A percentile compares a stretch with the other conserved stretches of the same genome.
phyloP scores from a whole-genome alignment of 1,139 yeast genomes.

The Arxiozyma heterogenica region DNA sequence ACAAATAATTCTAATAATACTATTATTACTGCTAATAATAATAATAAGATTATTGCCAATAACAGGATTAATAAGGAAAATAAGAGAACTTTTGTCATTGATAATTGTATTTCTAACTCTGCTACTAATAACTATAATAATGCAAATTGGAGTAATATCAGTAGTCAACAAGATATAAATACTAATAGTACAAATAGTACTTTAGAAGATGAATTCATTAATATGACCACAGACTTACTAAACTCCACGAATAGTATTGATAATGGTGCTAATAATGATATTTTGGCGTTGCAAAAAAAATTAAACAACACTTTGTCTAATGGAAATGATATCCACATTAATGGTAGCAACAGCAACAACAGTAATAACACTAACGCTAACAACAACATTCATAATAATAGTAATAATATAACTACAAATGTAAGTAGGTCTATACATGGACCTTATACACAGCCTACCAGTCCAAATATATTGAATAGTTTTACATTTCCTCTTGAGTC shows the following conservation, averaged over 20 bases:
- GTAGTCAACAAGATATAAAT: neutral
- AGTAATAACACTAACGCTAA: no score
- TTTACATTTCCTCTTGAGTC: constrained; percentile 4
- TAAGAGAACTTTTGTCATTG: neutral
- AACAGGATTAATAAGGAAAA: neutral
- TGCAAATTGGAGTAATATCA: neutral
- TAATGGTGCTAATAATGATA: neutral
- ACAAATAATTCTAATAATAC: neutral
- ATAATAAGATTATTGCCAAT: neutral
- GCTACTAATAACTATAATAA: neutral
- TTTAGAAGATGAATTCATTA: constrained; percentile 1
- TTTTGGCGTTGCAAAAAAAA: neutral
- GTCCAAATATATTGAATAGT: constrained; percentile 16
- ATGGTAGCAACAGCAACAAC: no score
- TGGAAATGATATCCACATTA: no score
- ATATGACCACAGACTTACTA: neutral
- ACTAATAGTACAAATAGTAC: neutral
- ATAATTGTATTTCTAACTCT: neutral
- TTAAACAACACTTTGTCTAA: neutral
- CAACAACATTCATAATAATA: no score
- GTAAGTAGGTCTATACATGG: constrained; percentile 10
- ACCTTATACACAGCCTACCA: constrained; percentile 27
- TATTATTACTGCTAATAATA: neutral
- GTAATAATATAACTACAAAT: neutral
- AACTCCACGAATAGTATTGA: neutral